Evolutionary conservation across 768 basidiomycete genomes (phyloP).

Genomic region (Boletus pseudo-olivaceus): DNA sequence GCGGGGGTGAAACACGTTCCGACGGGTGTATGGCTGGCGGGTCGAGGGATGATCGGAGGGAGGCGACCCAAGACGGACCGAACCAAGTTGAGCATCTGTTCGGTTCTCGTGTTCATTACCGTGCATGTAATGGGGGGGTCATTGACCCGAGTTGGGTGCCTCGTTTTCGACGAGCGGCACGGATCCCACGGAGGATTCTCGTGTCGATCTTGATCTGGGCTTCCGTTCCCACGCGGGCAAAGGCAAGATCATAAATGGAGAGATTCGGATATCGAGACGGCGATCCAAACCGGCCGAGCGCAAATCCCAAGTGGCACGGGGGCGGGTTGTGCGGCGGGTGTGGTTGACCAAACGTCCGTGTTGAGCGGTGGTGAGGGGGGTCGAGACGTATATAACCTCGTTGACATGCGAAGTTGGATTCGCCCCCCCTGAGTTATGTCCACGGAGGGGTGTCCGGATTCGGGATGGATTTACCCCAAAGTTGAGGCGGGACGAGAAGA

Average conservation of each 20-base stretch:
- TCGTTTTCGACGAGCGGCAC: slow-evolving; percentile 1
- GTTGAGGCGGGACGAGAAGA: slow-evolving; percentile 27
- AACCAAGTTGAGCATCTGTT: too few species aligned
- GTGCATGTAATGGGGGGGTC: too few species aligned
- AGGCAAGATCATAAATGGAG: too few species aligned
- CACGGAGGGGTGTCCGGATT: slow-evolving; percentile 23
- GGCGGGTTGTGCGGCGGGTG: background rate
- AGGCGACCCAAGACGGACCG: too few species aligned
- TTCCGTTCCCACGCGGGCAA: slow-evolving; percentile 42
- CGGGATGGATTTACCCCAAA: slow-evolving; percentile 27
- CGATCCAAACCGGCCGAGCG: slow-evolving; percentile 24
- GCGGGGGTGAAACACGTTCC: too few species aligned
- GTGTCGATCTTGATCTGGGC: slow-evolving; percentile 62
- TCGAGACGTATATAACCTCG: too few species aligned
- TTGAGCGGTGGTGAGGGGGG: too few species aligned
- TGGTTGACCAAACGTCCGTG: too few species aligned
- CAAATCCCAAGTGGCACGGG: slow-evolving; percentile 15
- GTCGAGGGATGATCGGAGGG: too few species aligned
- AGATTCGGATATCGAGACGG: slow-evolving; percentile 7
- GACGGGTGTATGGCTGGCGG: too few species aligned
- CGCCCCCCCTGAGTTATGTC: slow-evolving; percentile 27
- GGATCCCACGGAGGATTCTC: slow-evolving; percentile 10
- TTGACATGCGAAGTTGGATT: too few species aligned
- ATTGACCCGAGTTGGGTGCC: background rate
- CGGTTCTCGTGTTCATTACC: too few species aligned